A percentile compares a stretch with the other conserved stretches of the same genome.
Evolutionary conservation across 441 rosid genomes (phyloP).

Genomic region (Gossypium davidsonii): DNA sequence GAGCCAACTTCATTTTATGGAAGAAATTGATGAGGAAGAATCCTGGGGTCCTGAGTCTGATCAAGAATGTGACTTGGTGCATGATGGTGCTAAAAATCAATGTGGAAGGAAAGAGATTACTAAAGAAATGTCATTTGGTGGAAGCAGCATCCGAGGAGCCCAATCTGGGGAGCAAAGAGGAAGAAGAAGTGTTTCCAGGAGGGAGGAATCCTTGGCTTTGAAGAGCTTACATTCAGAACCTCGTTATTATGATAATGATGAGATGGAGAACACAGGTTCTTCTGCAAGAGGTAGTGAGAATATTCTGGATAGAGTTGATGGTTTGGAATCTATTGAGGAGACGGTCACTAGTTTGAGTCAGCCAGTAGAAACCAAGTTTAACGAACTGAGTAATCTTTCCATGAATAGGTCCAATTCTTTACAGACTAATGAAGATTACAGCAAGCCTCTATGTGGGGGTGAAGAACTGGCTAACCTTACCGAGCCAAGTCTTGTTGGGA

Average conservation of each 20-base stretch:
- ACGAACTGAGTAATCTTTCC: constrained; percentile 27
- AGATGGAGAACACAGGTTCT: constrained; percentile 27
- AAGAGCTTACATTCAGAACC: constrained; percentile 23
- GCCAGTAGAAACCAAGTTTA: constrained; percentile 34
- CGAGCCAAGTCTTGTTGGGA: constrained; percentile 31
- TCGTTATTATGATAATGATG: constrained; percentile 18
- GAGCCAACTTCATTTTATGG: constrained; percentile 27
- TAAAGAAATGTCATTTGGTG: constrained; percentile 26
- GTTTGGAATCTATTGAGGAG: constrained; percentile 31
- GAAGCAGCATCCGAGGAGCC: constrained; percentile 19
- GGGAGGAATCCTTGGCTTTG: constrained; percentile 32
- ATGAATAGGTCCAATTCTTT: constrained; percentile 33
- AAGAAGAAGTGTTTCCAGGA: constrained; percentile 20
- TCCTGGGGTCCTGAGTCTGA: constrained; percentile 39
- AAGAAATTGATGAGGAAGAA: constrained; percentile 32
- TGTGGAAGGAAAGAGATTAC: constrained; percentile 30
- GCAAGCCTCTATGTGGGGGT: constrained; percentile 31
- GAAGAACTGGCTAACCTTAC: constrained; percentile 23
- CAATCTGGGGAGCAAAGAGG: constrained; percentile 23
- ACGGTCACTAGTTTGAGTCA: constrained; percentile 25
- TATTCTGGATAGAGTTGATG: constrained; percentile 22
- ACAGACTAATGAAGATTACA: constrained; percentile 38
- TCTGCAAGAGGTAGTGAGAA: constrained; percentile 24
- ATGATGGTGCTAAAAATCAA: constrained; percentile 28
- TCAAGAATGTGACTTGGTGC: constrained; percentile 33